A percentile compares a stretch with the other conserved stretches of the same genome.
Evolutionary conservation across 2,329 filamentous ascomycete genomes (phyloP).

Genomic region (Trichoderma harzianum): DNA sequence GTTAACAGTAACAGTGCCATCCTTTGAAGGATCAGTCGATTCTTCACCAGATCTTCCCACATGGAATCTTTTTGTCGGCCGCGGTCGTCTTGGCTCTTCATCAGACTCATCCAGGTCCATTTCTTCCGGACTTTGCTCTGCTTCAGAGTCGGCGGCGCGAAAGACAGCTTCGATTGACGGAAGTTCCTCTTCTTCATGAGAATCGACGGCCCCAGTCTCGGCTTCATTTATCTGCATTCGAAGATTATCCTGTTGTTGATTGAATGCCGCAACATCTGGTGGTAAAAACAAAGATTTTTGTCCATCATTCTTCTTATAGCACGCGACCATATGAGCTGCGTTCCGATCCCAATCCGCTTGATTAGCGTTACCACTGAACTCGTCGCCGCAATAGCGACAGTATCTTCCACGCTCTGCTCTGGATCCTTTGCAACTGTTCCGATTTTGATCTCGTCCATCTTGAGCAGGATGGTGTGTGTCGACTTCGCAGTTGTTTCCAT

Average conservation of each 20-base stretch:
- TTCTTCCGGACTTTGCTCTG: neutral
- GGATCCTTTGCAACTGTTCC: neutral
- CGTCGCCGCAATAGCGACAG: conserved; percentile 15
- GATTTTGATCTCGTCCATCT: neutral
- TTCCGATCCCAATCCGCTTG: conserved; percentile 12
- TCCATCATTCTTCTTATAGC: neutral
- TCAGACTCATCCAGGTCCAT: neutral
- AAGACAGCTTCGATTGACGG: neutral
- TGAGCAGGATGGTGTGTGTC: neutral
- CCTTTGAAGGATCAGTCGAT: too few species aligned
- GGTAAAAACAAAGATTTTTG: neutral
- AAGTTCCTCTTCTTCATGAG: neutral
- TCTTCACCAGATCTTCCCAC: too few species aligned
- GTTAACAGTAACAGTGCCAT: neutral
- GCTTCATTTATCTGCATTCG: neutral
- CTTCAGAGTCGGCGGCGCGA: neutral
- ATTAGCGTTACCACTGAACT: neutral
- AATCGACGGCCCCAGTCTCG: neutral
- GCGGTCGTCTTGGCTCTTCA: neutral
- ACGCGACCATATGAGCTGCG: conserved; percentile 9
- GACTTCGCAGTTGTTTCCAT: conserved; percentile 5
- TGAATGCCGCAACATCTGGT: neutral
- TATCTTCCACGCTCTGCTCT: neutral
- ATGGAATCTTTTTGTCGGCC: neutral
- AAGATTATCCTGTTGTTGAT: neutral